phyloP scores from a whole-genome alignment of 2,329 filamentous ascomycete genomes.

The Metarhizium album region DNA sequence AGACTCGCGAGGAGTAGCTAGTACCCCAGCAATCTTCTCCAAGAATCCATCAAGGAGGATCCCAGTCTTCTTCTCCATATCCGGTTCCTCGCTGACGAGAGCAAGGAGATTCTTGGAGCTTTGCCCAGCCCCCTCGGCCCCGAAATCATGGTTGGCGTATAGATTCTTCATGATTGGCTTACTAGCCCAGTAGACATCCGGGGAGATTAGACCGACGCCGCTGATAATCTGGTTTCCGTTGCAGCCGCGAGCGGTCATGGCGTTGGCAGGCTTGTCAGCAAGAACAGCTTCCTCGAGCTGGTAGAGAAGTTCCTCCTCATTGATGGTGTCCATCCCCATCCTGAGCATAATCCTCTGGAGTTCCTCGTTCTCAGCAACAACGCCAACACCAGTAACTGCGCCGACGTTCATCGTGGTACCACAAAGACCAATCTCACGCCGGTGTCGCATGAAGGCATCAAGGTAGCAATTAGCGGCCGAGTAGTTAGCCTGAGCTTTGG shows the following conservation, averaged over 20 bases:
- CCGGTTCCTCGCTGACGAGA: slow-evolving; percentile 5
- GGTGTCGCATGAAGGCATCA: slow-evolving; percentile 21
- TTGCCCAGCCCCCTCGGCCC: slow-evolving; percentile 7
- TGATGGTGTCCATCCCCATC: slow-evolving; percentile 11
- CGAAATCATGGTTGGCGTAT: slow-evolving; percentile 14
- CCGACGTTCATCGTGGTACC: slow-evolving; percentile 27
- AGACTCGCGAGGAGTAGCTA: slow-evolving; percentile 8
- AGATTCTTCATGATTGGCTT: slow-evolving; percentile 14
- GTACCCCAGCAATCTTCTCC: slow-evolving; percentile 11
- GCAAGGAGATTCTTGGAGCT: slow-evolving; percentile 12
- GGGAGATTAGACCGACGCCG: slow-evolving; percentile 13
- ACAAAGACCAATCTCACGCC: slow-evolving; percentile 17
- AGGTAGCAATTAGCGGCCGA: slow-evolving; percentile 24
- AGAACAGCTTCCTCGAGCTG: slow-evolving; percentile 13
- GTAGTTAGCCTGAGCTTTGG: slow-evolving; percentile 23
- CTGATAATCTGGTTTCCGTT: slow-evolving; percentile 15
- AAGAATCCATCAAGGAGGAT: slow-evolving; percentile 11
- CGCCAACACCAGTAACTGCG: slow-evolving; percentile 14
- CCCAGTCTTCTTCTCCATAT: slow-evolving; percentile 6
- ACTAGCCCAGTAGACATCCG: slow-evolving; percentile 14
- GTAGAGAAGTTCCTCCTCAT: slow-evolving; percentile 14
- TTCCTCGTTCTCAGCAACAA: slow-evolving; percentile 7
- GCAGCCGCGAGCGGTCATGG: slow-evolving; percentile 9
- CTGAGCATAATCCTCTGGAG: slow-evolving; percentile 9
- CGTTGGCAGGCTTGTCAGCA: slow-evolving; percentile 6